Percentiles rank a stretch among this genome's conserved stretches.
Conservation (phyloP, 2,329 filamentous ascomycete species). For the Chrysosporium queenslandicum region DNA sequence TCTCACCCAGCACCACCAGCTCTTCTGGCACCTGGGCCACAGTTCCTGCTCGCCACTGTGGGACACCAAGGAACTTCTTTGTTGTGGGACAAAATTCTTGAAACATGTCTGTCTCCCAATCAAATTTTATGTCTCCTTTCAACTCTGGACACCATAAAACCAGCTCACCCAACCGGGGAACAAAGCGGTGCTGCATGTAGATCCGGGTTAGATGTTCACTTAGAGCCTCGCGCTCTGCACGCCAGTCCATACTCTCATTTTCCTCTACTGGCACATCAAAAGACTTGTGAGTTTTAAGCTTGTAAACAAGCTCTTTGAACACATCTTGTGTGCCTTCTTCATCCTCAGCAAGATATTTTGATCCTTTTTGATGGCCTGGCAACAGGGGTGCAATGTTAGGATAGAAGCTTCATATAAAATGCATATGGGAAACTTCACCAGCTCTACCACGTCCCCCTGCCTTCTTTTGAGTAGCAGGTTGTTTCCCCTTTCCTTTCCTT, state of each 20-base stretch:
- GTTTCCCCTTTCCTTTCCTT: conserved; percentile 1
- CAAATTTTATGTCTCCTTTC: conserved; percentile 30
- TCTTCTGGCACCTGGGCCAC: conserved; percentile 44
- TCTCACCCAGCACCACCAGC: conserved; percentile 37
- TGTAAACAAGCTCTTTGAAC: conserved; percentile 42
- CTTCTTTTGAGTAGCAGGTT: background rate
- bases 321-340: conserved; percentile 47
- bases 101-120: conserved; percentile 23
- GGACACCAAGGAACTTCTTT: conserved; percentile 29
- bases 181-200: conserved; percentile 39
- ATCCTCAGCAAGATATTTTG: conserved; percentile 27
- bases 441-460: conserved; percentile 1
- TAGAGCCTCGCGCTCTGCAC: conserved; percentile 40
- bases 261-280: conserved; percentile 43
- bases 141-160: conserved; percentile 43
- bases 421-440: too few species aligned
- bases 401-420: too few species aligned
- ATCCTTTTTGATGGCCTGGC: conserved; percentile 11
- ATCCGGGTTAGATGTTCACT: conserved; percentile 35
- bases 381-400: background rate
- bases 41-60: conserved; percentile 49
- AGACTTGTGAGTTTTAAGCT: conserved; percentile 34
- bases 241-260: conserved; percentile 47
- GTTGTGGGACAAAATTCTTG: conserved; percentile 29
- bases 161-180: conserved; percentile 48